Evolutionary conservation across 2,329 filamentous ascomycete species (phyloP).

Genomic region (Epichloe gansuensis): DNA sequence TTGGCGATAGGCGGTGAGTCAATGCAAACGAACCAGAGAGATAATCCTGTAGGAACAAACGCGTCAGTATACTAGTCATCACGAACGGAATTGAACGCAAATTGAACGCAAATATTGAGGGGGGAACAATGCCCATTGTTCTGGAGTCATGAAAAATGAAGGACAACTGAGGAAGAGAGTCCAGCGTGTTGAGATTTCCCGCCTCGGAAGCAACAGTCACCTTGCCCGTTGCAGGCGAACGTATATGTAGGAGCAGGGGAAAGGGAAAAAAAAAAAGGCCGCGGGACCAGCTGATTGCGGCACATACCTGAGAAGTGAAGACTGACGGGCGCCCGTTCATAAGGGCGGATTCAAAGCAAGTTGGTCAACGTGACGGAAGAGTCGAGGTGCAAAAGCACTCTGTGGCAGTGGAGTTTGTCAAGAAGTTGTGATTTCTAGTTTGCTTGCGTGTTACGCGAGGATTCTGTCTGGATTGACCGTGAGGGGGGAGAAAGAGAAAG

Average conservation of each 20-base stretch:
- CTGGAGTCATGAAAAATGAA: neutral
- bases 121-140: neutral
- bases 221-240: neutral
- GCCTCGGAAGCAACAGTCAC: neutral
- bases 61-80: slow-evolving; percentile 26
- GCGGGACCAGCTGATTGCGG: slow-evolving; percentile 11
- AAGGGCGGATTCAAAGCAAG: slow-evolving; percentile 45
- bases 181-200: neutral
- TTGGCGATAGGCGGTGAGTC: slow-evolving; percentile 25
- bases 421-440: neutral
- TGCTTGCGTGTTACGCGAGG: neutral
- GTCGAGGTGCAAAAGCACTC: slow-evolving; percentile 10
- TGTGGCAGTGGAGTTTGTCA: neutral
- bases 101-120: neutral
- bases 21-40: slow-evolving; percentile 49
- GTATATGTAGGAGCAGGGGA: neutral
- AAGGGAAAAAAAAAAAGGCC: neutral
- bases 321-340: slow-evolving; percentile 76
- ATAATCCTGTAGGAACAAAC: slow-evolving; percentile 47
- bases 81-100: neutral
- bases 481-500: slow-evolving; percentile 5
- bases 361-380: slow-evolving; percentile 15
- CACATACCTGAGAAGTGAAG: slow-evolving; percentile 71
- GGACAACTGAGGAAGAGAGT: neutral
- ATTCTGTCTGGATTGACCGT: slow-evolving; percentile 5